phyloP scores from a whole-genome alignment of 495 filamentous ascomycete genomes.

The Bryoglossum gracile region DNA sequence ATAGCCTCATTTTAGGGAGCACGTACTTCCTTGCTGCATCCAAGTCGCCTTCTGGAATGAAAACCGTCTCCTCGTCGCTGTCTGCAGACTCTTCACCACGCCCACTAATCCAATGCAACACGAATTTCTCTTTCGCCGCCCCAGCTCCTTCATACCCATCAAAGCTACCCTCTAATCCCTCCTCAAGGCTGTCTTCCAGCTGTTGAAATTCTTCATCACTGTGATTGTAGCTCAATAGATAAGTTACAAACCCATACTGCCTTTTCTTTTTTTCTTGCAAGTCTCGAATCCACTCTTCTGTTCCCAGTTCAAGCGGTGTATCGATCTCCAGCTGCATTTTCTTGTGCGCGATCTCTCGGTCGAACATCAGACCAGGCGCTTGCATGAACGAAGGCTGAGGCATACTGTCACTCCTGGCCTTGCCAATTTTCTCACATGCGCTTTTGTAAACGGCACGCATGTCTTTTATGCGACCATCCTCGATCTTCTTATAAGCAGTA shows the following conservation, averaged over 20 bases:
- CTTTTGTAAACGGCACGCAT: constrained; percentile 6
- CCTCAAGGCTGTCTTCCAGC: constrained; percentile 25
- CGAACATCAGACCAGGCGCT: constrained; percentile 11
- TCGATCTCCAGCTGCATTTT: constrained; percentile 21
- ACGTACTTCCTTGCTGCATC: constrained; percentile 26
- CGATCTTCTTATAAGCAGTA: constrained; percentile 8
- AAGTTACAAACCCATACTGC: constrained; percentile 27
- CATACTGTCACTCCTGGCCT: no score
- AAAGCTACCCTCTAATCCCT: constrained; percentile 26
- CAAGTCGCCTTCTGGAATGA: constrained; percentile 27
- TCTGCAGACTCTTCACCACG: constrained; percentile 24
- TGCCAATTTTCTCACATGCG: no score
- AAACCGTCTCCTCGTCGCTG: constrained; percentile 27
- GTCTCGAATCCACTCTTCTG: constrained; percentile 7
- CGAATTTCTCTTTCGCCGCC: constrained; percentile 23
- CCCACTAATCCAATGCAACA: constrained; percentile 32
- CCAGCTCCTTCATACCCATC: constrained; percentile 24
- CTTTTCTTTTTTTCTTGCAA: not conserved
- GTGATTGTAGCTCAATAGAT: constrained; percentile 28
- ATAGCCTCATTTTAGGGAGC: no score
- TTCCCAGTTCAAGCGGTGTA: constrained; percentile 24
- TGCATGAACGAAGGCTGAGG: constrained; percentile 6
- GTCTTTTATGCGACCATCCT: constrained; percentile 25
- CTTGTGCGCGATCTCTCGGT: constrained; percentile 18
- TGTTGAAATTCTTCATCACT: constrained; percentile 26